Percentiles rank a stretch among this genome's conserved stretches.
Evolutionary conservation across 2,329 filamentous ascomycete species (phyloP).

Genomic region (Sarocladiaceae sp.): DNA sequence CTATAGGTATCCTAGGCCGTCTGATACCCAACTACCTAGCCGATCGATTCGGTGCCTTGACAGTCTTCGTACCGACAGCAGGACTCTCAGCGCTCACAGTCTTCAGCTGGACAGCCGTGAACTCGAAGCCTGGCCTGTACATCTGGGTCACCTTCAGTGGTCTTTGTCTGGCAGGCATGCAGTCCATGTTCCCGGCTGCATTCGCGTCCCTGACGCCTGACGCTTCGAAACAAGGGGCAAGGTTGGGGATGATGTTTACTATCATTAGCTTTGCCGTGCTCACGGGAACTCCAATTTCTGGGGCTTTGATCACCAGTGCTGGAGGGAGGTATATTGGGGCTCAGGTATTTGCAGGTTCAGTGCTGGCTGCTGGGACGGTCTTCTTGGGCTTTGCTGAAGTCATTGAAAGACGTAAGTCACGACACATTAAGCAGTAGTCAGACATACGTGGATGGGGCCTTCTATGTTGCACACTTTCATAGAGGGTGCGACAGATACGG

Average conservation of each 20-base stretch:
- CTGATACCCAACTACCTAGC: slow-evolving; percentile 53
- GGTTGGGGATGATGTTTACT: slow-evolving; percentile 57
- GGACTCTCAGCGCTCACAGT: slow-evolving; percentile 33
- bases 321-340: slow-evolving; percentile 38
- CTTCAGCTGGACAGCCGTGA: slow-evolving; percentile 55
- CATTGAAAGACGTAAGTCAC: too few species aligned
- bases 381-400: too few species aligned
- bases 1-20: slow-evolving; percentile 53
- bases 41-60: slow-evolving; percentile 54
- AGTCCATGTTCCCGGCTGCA: slow-evolving; percentile 28
- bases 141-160: slow-evolving; percentile 58
- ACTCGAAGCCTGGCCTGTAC: slow-evolving; percentile 45
- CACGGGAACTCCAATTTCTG: slow-evolving; percentile 47
- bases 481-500: too few species aligned
- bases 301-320: slow-evolving; percentile 38
- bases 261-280: slow-evolving; percentile 51
- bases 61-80: slow-evolving; percentile 47
- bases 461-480: too few species aligned
- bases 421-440: too few species aligned
- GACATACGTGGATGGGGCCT: too few species aligned
- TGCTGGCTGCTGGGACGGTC: too few species aligned
- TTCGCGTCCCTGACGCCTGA: slow-evolving; percentile 52
- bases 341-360: slow-evolving; percentile 47
- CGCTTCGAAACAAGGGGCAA: slow-evolving; percentile 42
- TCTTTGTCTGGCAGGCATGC: slow-evolving; percentile 53